A percentile compares a stretch with the other conserved stretches of the same genome.
Evolutionary conservation across 768 basidiomycete genomes (phyloP).

Genomic region (Mycena pura): DNA sequence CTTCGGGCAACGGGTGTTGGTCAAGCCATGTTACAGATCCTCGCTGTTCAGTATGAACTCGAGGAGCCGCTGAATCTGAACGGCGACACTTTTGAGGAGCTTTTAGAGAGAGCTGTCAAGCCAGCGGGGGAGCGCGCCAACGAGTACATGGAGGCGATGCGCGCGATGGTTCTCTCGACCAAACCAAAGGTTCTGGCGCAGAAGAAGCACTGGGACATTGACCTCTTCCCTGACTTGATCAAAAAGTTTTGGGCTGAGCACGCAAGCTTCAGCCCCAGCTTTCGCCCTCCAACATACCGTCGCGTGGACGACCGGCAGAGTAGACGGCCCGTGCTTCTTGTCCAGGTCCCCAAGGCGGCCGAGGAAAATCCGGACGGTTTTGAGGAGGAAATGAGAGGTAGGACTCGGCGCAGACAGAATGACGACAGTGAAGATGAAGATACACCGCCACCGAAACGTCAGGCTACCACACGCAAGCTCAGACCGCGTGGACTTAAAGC

Average conservation of each 20-base stretch:
- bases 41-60: slow-evolving; percentile 7
- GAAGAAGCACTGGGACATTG: not conserved
- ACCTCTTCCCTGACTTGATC: not conserved
- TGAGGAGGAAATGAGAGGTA: not conserved
- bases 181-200: not conserved
- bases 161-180: not conserved
- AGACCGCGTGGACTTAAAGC: not conserved
- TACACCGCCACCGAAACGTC: not conserved
- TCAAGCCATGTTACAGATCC: not conserved
- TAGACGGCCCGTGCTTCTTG: not conserved
- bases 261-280: not conserved
- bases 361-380: not conserved
- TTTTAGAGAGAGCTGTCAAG: not conserved
- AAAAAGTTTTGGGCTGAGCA: not conserved
- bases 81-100: not conserved
- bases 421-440: not conserved
- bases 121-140: too few species aligned
- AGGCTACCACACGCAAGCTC: not conserved
- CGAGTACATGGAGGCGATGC: not conserved
- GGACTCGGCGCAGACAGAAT: not conserved
- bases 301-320: not conserved
- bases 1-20: not conserved
- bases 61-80: slow-evolving; percentile 5
- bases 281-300: not conserved
- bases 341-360: not conserved